Base-by-base conservation (phyloP, 1,284 basidiomycete species). In the Malassezia furfur region DNA sequence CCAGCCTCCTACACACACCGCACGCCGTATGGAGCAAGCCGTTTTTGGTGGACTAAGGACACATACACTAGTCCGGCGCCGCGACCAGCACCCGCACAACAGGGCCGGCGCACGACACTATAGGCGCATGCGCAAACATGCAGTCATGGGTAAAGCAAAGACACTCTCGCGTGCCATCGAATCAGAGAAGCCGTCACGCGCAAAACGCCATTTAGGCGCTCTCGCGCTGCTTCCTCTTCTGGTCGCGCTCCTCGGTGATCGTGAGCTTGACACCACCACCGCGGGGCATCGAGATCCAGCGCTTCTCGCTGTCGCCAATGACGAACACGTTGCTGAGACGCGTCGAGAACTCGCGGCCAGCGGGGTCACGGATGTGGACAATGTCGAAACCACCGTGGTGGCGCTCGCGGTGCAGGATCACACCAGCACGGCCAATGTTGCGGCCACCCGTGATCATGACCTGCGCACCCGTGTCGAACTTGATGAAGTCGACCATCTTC, bases 391-490 rank as follows among this genome's bases (percentile, higher is more conserved):
- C 93, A 78, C 93, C 93, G 70, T 89, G 80, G 81, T 96, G 93
- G 80, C 90, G 90, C 82, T 98, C 94, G 71, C 86, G 84, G 80
- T 93, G 88, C 61, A 88, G 84, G 72, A 99, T 94, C 64, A 90
- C 83, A 82, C 93, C 94, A 61, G 85, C 86, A 81, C 94, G 86
- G 75, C 94, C 93, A 89, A 94, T 94, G 86, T 96, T 98, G 78
- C 93, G 90, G 71, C 93, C 93, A 77, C 93, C 93, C 64, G 94
- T 98, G 80, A 94, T 84, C 83, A 94, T 91, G 77, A 89, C 90
- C 66, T 94, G 85, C 81, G 94, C 94, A 68, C 93, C 93, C 59
- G 88, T 89, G 78, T 98, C 94, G 76, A 98, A 98, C 78, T 89
- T 86, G 78, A 94, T 84, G 77, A 84, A 88, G 76, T 93, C 91